These are phyloP conservation scores for Aspergillus steynii DNA, from an alignment of 495 filamentous ascomycete species.

Conservation along the genomic window DNA sequence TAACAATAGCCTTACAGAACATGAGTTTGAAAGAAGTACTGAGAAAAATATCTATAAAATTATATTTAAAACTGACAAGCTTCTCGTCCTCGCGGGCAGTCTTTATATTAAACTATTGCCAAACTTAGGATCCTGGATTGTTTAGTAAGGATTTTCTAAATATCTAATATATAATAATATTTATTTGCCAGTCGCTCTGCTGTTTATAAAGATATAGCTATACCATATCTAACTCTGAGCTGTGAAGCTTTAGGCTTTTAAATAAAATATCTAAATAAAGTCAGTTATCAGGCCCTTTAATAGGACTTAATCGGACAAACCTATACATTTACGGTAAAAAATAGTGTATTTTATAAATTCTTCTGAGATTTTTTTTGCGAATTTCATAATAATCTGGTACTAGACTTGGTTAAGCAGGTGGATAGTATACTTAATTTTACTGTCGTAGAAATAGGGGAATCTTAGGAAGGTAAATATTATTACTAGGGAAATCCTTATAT, in stretches of 20 bases:
- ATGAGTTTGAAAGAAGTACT: not conserved
- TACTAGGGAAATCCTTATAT: not conserved
- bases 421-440: not conserved
- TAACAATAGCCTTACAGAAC: not conserved
- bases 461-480: not conserved
- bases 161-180: not conserved
- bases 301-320: not conserved
- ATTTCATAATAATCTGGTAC: not conserved
- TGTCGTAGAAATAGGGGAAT: not conserved
- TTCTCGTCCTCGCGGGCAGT: not conserved
- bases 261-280: slow-evolving; percentile 2
- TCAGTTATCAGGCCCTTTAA: not conserved
- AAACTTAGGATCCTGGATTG: not conserved
- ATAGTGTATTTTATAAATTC: not conserved
- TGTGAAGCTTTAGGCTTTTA: not conserved
- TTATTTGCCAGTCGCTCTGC: not conserved
- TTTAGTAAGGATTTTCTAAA: not conserved
- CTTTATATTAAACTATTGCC: slow-evolving; percentile 1
- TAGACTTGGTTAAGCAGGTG: not conserved
- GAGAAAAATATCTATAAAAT: not conserved
- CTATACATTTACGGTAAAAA: not conserved
- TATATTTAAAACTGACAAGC: not conserved
- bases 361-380: not conserved
- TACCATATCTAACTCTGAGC: not conserved
- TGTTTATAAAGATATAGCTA: not conserved